Evolutionary conservation across 2,329 filamentous ascomycete species (phyloP), one percentile per base, ranked within the genome.

Genomic region (Neurospora crassa): DNA sequence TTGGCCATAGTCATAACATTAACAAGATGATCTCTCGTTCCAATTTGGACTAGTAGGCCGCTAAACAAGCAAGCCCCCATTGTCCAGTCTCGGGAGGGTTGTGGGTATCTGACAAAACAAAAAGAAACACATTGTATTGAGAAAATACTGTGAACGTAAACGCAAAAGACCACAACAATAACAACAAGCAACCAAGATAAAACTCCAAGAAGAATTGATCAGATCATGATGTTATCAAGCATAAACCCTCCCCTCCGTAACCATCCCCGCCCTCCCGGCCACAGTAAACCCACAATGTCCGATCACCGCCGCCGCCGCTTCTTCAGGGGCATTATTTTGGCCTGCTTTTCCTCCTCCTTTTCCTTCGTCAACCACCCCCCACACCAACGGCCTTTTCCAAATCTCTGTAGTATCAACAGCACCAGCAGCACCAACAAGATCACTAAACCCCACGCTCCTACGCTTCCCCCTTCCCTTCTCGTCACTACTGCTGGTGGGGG

Each of bases 241-340:
- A 77, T 84, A 84, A 71, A 79, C 78, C 71, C 78, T 78, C 47
- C 77, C 77, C 5, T 77, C 77, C 70, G 81, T 80, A 37, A 84
- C 74, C 20, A 76, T 73, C 11, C 77, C 78, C 1, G 80, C 76
- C 20, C 76, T 76, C n/a, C 78, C 78, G 7, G 79, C 53, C 29
- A 63, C 80, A 34, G 83, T 83, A 73, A 84, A 86, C 3, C 81
- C 81, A 71, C 83, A 84, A 47, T 84, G 83, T 12, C 83, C 82
- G 43, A 82, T 79, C 40, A 82, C 79, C 40, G 79, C 77, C 72
- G 79, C 78, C 14, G 79, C 82, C 20, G 47, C 47, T 53, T 18
- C 53, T 34, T 63, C 53, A 40, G 40, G 40, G 40, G 40, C 11
- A 40, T 40, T 12, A 63, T 53, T 53, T 0, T 53, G 47, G 10